Evolutionary conservation across 352 stramenopile species (phyloP), one percentile per base, ranked within the genome.

Genomic region (Globisporangium paddicum): DNA sequence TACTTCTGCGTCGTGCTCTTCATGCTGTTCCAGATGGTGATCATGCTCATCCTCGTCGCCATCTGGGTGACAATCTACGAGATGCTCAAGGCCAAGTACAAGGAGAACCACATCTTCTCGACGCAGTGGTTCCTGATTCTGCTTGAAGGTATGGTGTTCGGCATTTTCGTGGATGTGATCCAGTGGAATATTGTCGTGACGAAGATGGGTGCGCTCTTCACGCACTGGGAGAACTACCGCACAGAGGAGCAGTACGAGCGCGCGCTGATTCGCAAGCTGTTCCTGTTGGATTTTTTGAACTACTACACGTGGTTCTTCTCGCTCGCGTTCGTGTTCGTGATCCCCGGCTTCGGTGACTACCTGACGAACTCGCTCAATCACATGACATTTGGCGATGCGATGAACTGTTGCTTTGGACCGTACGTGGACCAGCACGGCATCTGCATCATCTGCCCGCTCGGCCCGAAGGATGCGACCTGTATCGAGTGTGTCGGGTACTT

Each of bases 281-380:
- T 96, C 45, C 37, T 92, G 41, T 63, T 96, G 25, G 86, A 96
- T 50, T 96, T 96, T 48, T 67, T 96, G 28, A 96, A 96, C 72
- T 96, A 96, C 72, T 96, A 93, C 69, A 96, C 85, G 55, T 96
- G 86, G 86, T 96, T 96, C 68, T 96, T 96, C 65, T 90, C 78
- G 62, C 79, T 96, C 34, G 84, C 86, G 14, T 96, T 96, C 62
- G 73, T 96, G 14, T 94, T 92, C 58, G 86, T 94, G 60, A 90
- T 96, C 46, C 84, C 86, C 1, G 83, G 84, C 19, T 72, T 89
- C 32, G 86, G 84, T 19, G 84, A 94, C 63, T 87, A 86, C 60
- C 64, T 96, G 46, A 96, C 82, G 45, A 96, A 96, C 64, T 79
- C 75, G 13, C 75, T 95, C 40, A 93, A 95, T 46, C 79, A 84